Evolutionary conservation across 257 asterid genomes (phyloP).

Genomic region (Solanum tarapatanum): DNA sequence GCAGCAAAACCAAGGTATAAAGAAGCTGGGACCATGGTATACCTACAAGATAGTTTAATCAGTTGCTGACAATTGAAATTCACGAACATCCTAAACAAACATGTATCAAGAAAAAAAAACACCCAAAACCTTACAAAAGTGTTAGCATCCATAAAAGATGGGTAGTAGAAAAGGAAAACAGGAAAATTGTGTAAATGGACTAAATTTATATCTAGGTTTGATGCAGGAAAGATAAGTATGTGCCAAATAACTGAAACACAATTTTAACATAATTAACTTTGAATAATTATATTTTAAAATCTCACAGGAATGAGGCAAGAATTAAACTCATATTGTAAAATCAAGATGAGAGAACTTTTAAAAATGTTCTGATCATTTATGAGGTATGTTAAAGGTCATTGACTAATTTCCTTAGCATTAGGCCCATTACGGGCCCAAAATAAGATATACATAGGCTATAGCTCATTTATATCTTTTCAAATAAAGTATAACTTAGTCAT

Average conservation of each 20-base stretch:
- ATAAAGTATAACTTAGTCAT: neutral
- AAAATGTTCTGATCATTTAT: neutral
- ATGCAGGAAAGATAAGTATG: neutral
- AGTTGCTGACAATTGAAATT: neutral
- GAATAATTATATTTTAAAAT: neutral
- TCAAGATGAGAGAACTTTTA: neutral
- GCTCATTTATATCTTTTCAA: neutral
- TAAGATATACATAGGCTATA: neutral
- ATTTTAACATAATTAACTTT: neutral
- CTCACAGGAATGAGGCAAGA: neutral
- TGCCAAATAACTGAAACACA: neutral
- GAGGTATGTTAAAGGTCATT: neutral
- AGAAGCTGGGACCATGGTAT: conserved; percentile 90
- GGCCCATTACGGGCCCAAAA: neutral
- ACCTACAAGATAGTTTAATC: conserved; percentile 35
- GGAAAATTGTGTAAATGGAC: neutral
- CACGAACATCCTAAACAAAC: neutral
- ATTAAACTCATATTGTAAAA: neutral
- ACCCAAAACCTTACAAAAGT: neutral
- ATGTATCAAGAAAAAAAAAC: neutral
- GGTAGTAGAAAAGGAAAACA: neutral
- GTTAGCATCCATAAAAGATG: neutral
- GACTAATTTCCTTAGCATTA: neutral
- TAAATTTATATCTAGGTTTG: neutral
- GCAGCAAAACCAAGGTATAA: conserved; percentile 87